A percentile compares a stretch with the other conserved stretches of the same genome.
Evolutionary conservation across 169 alveolate genomes (phyloP).

Genomic region (Eimeria necatrix): DNA sequence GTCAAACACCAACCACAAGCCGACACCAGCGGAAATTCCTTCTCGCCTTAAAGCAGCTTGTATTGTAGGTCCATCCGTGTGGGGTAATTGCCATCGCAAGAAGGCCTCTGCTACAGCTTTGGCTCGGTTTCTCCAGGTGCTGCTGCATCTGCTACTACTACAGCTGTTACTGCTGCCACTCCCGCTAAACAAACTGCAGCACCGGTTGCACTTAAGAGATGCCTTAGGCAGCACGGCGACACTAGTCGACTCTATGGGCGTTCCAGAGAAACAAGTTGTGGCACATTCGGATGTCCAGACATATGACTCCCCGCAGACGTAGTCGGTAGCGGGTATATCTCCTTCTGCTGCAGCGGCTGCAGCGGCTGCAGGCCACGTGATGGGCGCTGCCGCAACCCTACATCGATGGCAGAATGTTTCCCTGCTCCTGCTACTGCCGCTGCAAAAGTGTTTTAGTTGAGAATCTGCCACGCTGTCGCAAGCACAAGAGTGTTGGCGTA

Average conservation of each 20-base stretch:
- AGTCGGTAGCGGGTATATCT: conserved; percentile 33
- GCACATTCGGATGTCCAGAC: conserved; percentile 35
- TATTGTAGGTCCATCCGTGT: conserved; percentile 53
- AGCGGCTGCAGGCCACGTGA: conserved; percentile 62
- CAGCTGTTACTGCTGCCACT: background rate
- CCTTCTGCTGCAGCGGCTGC: conserved; percentile 21
- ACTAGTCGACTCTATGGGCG: background rate
- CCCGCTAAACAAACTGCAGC: background rate
- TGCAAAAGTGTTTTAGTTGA: background rate
- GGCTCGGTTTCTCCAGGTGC: conserved; percentile 28
- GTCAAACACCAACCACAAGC: conserved; percentile 48
- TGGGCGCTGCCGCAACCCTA: conserved; percentile 53
- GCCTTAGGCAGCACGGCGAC: conserved; percentile 57
- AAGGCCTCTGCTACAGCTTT: conserved; percentile 63
- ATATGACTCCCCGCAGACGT: conserved; percentile 42
- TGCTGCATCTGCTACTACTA: conserved; percentile 18
- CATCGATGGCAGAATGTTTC: conserved; percentile 41
- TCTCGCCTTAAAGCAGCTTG: conserved; percentile 47
- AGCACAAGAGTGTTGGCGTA: background rate
- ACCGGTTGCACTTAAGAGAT: background rate
- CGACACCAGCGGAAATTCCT: conserved; percentile 60
- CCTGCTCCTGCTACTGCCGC: conserved; percentile 25
- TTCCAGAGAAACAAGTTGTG: background rate
- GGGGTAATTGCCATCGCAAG: conserved; percentile 36
- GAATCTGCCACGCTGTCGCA: background rate